phyloP scores from a whole-genome alignment of 371 early-diverging fungal species.

The Lichtheimia ornata region DNA sequence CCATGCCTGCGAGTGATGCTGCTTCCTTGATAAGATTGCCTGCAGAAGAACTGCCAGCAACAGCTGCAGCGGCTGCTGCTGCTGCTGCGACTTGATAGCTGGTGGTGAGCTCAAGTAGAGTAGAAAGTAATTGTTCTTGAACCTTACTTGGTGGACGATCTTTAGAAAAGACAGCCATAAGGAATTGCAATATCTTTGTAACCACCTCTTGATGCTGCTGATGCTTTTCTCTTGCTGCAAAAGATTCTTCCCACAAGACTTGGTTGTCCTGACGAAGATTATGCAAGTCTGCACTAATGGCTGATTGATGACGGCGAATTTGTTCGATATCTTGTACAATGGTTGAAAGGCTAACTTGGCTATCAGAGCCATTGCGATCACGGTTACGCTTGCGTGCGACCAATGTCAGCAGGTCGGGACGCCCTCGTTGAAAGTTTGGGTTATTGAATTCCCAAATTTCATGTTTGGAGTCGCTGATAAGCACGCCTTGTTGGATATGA shows the following conservation, averaged over 20 bases:
- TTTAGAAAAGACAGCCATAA: constrained; percentile 46
- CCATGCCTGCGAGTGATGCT: constrained; percentile 16
- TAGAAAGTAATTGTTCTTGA: constrained; percentile 1
- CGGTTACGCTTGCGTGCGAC: constrained; percentile 54
- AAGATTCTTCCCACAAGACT: constrained; percentile 80
- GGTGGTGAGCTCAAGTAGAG: constrained; percentile 14
- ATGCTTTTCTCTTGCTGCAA: constrained; percentile 72
- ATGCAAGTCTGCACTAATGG: constrained; percentile 78
- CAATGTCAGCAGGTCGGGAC: constrained; percentile 50
- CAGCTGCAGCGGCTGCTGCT: constrained; percentile 1
- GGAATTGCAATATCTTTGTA: constrained; percentile 80
- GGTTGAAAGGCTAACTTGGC: constrained; percentile 41
- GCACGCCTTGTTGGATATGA: constrained; percentile 72
- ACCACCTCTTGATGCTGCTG: constrained; percentile 84
- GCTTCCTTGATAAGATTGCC: constrained; percentile 18
- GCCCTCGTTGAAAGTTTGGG: constrained; percentile 50
- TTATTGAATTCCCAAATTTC: constrained; percentile 62
- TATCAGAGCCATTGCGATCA: constrained; percentile 36
- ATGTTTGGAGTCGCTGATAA: constrained; percentile 38
- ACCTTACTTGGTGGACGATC: constrained; percentile 9
- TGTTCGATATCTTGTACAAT: constrained; percentile 75
- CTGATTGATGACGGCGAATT: constrained; percentile 81
- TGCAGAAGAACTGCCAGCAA: not conserved
- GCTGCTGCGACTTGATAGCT: constrained; percentile 1
- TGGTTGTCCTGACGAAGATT: constrained; percentile 82